phyloP scores from a whole-genome alignment of 2,329 filamentous ascomycete species.

The Phaeoacremonium minimum region DNA sequence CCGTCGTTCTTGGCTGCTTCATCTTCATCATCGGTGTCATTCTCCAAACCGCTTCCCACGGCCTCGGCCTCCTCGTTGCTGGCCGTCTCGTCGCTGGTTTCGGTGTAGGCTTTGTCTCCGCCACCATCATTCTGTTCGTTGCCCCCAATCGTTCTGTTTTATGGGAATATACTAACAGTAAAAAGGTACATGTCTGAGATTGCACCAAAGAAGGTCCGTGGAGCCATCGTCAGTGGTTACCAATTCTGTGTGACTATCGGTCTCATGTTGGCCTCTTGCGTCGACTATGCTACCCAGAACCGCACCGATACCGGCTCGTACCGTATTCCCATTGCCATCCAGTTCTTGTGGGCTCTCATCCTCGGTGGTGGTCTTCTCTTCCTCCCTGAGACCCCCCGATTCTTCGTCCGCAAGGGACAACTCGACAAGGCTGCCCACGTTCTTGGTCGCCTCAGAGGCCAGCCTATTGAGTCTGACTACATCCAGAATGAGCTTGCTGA shows the following conservation, averaged over 20 bases:
- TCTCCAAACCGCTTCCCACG: slow-evolving; percentile 51
- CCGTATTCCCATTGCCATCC: slow-evolving; percentile 66
- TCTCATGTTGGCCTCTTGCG: slow-evolving; percentile 63
- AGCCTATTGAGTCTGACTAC: slow-evolving; percentile 59
- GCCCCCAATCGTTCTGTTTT: too few relatives aligned
- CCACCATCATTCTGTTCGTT: slow-evolving; percentile 57
- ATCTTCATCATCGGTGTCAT: slow-evolving; percentile 57
- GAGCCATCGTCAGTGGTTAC: slow-evolving; percentile 69
- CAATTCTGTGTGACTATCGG: slow-evolving; percentile 76
- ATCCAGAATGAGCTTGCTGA: slow-evolving; percentile 68
- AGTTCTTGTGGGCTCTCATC: slow-evolving; percentile 49
- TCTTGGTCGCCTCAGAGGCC: slow-evolving; percentile 59
- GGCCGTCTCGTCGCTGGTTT: slow-evolving; percentile 62
- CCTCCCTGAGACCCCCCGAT: slow-evolving; percentile 63
- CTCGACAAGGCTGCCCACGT: slow-evolving; percentile 54
- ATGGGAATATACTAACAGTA: too few relatives aligned
- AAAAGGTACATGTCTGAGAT: background rate
- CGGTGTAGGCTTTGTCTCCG: slow-evolving; percentile 65
- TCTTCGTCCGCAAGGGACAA: slow-evolving; percentile 63
- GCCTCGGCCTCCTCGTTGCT: slow-evolving; percentile 51
- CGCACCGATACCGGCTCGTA: slow-evolving; percentile 58
- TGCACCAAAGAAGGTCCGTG: slow-evolving; percentile 60
- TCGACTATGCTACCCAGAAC: slow-evolving; percentile 61
- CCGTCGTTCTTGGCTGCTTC: slow-evolving; percentile 54
- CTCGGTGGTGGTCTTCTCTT: slow-evolving; percentile 29